phyloP scores from a whole-genome alignment of 805 yeast genomes.

The Clavispora vitiphila region DNA sequence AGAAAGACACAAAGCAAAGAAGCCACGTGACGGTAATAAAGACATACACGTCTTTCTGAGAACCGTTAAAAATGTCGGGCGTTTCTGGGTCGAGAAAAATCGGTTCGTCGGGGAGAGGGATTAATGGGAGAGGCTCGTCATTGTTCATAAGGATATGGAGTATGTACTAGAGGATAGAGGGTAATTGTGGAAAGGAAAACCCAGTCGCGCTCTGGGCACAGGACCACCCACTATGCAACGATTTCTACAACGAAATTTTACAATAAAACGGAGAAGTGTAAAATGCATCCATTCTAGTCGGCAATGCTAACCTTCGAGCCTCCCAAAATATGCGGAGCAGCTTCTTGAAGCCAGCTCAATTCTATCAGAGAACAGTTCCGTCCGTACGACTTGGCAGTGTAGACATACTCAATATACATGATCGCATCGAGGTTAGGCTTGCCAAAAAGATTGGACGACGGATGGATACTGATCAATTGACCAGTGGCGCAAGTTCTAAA shows the following conservation, averaged over 20 bases:
- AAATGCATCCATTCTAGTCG: too few species aligned
- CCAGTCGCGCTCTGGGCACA: background rate
- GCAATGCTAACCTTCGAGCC: slow-evolving; percentile 28
- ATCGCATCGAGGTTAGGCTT: slow-evolving; percentile 69
- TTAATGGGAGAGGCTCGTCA: slow-evolving; percentile 15
- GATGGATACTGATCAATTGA: slow-evolving; percentile 83
- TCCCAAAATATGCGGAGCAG: slow-evolving; percentile 62
- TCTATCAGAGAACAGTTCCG: slow-evolving; percentile 81
- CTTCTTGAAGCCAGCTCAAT: slow-evolving; percentile 79
- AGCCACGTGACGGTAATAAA: slow-evolving; percentile 25
- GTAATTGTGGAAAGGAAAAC: background rate
- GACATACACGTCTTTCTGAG: slow-evolving; percentile 17
- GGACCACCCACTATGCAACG: too few species aligned
- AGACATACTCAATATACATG: slow-evolving; percentile 92
- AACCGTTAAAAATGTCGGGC: background rate
- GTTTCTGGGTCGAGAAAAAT: background rate
- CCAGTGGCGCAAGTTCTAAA: slow-evolving; percentile 82
- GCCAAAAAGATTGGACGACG: slow-evolving; percentile 85
- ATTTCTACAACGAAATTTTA: too few species aligned
- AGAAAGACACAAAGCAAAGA: slow-evolving; percentile 28
- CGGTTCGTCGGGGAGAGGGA: slow-evolving; percentile 3
- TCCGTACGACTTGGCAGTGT: slow-evolving; percentile 89
- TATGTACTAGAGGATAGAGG: background rate
- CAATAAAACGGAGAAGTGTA: too few species aligned
- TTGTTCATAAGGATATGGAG: background rate